phyloP scores from a whole-genome alignment of 2,329 filamentous ascomycete genomes.

The Ophiobolus disseminans region DNA sequence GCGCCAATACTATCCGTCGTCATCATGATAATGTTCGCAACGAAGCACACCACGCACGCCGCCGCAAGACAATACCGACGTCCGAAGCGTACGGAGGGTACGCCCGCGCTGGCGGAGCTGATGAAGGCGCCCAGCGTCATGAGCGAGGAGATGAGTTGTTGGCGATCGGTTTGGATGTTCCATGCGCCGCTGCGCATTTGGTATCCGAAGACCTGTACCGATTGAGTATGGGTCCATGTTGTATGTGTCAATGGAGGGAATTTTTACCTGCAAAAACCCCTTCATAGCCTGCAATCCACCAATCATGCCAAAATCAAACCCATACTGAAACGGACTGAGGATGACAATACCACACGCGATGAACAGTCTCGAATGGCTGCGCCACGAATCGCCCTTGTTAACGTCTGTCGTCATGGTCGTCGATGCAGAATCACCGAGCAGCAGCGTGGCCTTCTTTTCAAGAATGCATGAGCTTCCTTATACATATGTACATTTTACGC shows the following conservation, averaged over 20 bases:
- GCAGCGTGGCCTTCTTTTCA: not conserved
- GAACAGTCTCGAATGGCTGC: constrained; percentile 54
- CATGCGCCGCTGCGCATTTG: constrained; percentile 49
- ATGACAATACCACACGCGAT: constrained; percentile 58
- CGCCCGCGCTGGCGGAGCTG: constrained; percentile 50
- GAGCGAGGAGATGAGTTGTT: constrained; percentile 55
- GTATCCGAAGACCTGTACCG: constrained; percentile 40
- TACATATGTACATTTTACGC: constrained; percentile 26
- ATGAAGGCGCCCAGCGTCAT: constrained; percentile 58
- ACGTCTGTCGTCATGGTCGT: constrained; percentile 6
- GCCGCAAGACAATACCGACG: constrained; percentile 55
- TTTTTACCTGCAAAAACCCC: constrained; percentile 55
- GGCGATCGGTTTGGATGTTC: constrained; percentile 52
- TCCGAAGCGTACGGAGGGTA: constrained; percentile 52
- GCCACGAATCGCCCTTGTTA: constrained; percentile 33
- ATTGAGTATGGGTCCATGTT: not conserved
- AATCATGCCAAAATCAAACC: constrained; percentile 61
- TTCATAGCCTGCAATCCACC: constrained; percentile 60
- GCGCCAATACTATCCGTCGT: constrained; percentile 60
- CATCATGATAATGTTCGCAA: constrained; percentile 66
- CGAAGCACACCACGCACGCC: constrained; percentile 58
- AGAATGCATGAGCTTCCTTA: constrained; percentile 1
- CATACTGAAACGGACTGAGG: constrained; percentile 62
- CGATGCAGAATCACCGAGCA: not conserved
- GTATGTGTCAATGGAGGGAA: not conserved